Evolutionary conservation across 2,329 filamentous ascomycete species (phyloP).

Genomic region (Aspergillus sp.): DNA sequence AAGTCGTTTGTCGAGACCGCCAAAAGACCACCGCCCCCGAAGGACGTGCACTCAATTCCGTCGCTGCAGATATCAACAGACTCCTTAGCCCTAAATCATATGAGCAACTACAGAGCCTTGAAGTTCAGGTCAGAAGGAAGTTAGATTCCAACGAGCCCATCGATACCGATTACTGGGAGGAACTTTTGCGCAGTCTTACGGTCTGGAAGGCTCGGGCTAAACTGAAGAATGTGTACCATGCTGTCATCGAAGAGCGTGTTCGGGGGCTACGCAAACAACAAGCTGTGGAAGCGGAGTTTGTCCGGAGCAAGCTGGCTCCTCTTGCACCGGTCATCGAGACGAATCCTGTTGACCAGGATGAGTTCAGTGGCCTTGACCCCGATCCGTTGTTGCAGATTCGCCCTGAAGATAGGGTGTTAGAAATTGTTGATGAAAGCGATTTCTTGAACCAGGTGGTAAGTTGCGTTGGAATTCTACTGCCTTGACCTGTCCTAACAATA

Average conservation of each 20-base stretch:
- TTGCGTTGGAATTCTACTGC: slow-evolving; percentile 7
- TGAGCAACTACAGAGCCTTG: slow-evolving; percentile 79
- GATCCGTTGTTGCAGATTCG: slow-evolving; percentile 62
- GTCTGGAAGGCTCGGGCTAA: slow-evolving; percentile 91
- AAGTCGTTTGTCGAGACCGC: slow-evolving; percentile 74
- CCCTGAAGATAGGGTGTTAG: slow-evolving; percentile 58
- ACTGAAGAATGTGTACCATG: slow-evolving; percentile 70
- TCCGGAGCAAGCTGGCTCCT: slow-evolving; percentile 50
- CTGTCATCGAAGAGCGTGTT: slow-evolving; percentile 66
- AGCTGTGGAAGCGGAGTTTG: slow-evolving; percentile 58
- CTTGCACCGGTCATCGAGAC: slow-evolving; percentile 38
- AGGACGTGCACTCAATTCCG: slow-evolving; percentile 72
- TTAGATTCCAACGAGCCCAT: slow-evolving; percentile 84
- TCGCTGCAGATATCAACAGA: slow-evolving; percentile 81
- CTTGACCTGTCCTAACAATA: slow-evolving; percentile 7
- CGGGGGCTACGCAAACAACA: slow-evolving; percentile 63
- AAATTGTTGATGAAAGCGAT: slow-evolving; percentile 52
- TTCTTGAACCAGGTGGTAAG: slow-evolving; percentile 55
- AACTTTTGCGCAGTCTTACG: slow-evolving; percentile 75
- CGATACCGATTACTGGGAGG: slow-evolving; percentile 97
- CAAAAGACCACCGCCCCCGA: slow-evolving; percentile 63
- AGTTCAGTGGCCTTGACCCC: slow-evolving; percentile 53
- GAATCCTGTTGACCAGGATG: slow-evolving; percentile 20
- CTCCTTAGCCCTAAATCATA: slow-evolving; percentile 80
- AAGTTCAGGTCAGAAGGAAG: slow-evolving; percentile 82